A percentile compares a stretch with the other conserved stretches of the same genome.
phyloP scores from a whole-genome alignment of 2,329 filamentous ascomycete genomes.

The Calonectria naviculata region DNA sequence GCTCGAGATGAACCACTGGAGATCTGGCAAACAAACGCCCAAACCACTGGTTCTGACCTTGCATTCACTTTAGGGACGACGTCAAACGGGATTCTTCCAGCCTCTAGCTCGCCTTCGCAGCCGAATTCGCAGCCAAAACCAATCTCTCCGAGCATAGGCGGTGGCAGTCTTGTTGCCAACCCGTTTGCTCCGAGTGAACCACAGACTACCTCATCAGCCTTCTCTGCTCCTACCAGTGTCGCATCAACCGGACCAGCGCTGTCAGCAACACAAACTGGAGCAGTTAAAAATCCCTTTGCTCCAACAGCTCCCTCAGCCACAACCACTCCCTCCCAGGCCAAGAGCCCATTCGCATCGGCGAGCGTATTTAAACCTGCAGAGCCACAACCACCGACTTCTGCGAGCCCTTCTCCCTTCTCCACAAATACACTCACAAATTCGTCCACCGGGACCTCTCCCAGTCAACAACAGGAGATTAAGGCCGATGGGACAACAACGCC shows the following conservation, averaged over 20 bases:
- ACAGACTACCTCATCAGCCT: conserved; percentile 11
- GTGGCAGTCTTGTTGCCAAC: conserved; percentile 20
- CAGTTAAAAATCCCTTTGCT: conserved; percentile 29
- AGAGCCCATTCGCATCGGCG: conserved; percentile 24
- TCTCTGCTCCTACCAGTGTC: conserved; percentile 8
- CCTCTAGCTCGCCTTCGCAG: conserved; percentile 29
- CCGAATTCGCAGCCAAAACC: conserved; percentile 32
- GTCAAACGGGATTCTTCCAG: conserved; percentile 33
- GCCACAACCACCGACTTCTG: neutral
- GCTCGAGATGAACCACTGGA: conserved; percentile 43
- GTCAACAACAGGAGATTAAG: conserved; percentile 9
- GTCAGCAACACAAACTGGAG: conserved; percentile 4
- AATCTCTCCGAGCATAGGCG: conserved; percentile 30
- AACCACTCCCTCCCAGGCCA: conserved; percentile 1
- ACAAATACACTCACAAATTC: conserved; percentile 10
- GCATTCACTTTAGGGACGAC: conserved; percentile 41
- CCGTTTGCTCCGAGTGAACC: conserved; percentile 31
- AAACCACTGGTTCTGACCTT: conserved; percentile 44
- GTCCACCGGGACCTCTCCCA: neutral
- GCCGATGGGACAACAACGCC: neutral
- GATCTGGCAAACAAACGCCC: conserved; percentile 40
- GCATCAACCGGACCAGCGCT: neutral
- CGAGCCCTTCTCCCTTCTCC: conserved; percentile 18
- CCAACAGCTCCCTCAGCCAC: conserved; percentile 11
- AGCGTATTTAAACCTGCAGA: neutral